Evolutionary conservation across 1,284 basidiomycete species (phyloP).

Genomic region (Naganishia albida): DNA sequence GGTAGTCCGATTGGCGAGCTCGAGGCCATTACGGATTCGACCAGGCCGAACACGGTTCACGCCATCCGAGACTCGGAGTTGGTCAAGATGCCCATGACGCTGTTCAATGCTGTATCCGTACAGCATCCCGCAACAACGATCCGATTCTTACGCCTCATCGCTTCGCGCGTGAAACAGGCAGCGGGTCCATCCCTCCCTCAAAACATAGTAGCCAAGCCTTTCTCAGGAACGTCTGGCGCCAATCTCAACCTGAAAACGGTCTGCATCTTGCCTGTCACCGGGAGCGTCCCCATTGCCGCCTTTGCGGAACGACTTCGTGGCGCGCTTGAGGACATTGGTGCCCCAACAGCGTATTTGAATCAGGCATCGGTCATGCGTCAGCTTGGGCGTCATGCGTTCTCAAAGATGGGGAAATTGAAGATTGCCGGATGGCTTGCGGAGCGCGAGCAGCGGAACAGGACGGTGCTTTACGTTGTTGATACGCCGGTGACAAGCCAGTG

Average conservation of each 20-base stretch:
- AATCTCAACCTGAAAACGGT: conserved; percentile 78
- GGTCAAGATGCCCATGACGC: conserved; percentile 93
- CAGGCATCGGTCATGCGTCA: conserved; percentile 87
- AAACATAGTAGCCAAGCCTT: conserved; percentile 20
- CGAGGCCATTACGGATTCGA: conserved; percentile 95
- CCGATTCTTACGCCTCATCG: conserved; percentile 92
- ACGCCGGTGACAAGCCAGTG: conserved; percentile 87
- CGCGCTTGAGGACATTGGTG: conserved; percentile 83
- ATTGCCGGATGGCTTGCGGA: conserved; percentile 91
- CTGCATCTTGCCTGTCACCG: conserved; percentile 59
- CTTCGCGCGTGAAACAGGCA: conserved; percentile 82
- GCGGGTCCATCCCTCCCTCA: conserved; percentile 52
- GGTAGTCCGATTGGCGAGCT: conserved; percentile 72
- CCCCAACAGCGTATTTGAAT: conserved; percentile 83
- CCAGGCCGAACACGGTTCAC: conserved; percentile 85
- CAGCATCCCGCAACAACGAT: conserved; percentile 93
- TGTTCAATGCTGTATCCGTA: conserved; percentile 94
- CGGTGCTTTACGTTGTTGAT: conserved; percentile 90
- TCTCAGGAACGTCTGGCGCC: conserved; percentile 64
- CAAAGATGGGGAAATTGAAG: conserved; percentile 90
- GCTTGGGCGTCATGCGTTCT: conserved; percentile 88
- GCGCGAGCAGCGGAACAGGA: conserved; percentile 87
- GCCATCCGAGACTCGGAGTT: conserved; percentile 97
- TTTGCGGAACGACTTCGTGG: conserved; percentile 85
- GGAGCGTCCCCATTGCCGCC: conserved; percentile 78